Percentiles rank a stretch among this genome's conserved stretches.
phyloP scores from a whole-genome alignment of 139 green algal species.

The Micractinium conductrix region DNA sequence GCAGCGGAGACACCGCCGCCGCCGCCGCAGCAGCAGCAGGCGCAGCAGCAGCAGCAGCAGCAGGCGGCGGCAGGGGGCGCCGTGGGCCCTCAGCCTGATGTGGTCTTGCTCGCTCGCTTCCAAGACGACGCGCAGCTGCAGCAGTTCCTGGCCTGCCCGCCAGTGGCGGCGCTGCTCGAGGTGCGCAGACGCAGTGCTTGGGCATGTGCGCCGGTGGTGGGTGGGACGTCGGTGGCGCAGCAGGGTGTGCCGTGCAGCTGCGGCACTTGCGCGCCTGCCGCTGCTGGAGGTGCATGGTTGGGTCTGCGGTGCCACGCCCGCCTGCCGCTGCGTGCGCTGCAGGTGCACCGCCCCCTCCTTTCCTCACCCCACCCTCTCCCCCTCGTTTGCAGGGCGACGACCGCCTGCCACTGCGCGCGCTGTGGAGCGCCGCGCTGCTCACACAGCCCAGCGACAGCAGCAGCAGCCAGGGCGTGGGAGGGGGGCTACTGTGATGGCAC shows the following conservation, averaged over 20 bases:
- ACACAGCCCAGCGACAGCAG: slow-evolving; percentile 27
- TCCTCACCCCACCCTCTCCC: not conserved
- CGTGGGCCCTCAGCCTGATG: slow-evolving; percentile 1
- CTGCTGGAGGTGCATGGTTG: not conserved
- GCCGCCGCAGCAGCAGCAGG: not conserved
- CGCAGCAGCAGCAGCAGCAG: not conserved
- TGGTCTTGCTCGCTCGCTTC: slow-evolving; percentile 37
- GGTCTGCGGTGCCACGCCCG: not conserved
- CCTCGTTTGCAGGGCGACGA: slow-evolving; percentile 4
- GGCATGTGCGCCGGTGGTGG: not conserved
- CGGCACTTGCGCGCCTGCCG: not conserved
- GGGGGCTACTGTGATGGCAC: not conserved
- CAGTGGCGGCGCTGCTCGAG: slow-evolving; percentile 38
- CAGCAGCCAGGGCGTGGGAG: slow-evolving; percentile 9
- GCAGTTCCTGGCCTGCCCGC: slow-evolving; percentile 31
- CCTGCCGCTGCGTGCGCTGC: too few species aligned
- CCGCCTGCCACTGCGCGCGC: slow-evolving; percentile 13
- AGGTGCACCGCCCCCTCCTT: not conserved
- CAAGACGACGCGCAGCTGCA: slow-evolving; percentile 22
- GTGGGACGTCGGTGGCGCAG: not conserved
- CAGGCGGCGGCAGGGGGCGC: not conserved
- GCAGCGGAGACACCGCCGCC: not conserved
- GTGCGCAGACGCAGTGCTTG: not conserved
- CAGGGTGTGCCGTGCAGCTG: not conserved
- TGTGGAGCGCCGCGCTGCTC: slow-evolving; percentile 25